phyloP scores from a whole-genome alignment of 2,329 filamentous ascomycete species.

The Scedosporium apiospermum region DNA sequence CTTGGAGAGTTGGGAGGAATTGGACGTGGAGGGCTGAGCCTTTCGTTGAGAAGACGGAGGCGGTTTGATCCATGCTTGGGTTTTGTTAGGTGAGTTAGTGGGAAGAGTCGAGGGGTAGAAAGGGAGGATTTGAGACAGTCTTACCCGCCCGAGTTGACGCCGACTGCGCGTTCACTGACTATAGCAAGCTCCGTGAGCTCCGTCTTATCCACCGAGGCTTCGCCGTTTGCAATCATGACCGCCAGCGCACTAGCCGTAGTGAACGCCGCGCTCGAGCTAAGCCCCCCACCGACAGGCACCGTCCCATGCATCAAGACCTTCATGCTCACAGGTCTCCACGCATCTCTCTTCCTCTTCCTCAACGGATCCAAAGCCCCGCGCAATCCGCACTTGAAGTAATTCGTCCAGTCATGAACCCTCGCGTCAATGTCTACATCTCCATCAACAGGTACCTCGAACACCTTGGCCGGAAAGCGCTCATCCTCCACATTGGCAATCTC shows the following conservation, averaged over 20 bases:
- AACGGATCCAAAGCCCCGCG: conserved; percentile 73
- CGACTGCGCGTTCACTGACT: conserved; percentile 86
- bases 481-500: conserved; percentile 72
- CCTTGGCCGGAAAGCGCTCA: conserved; percentile 63
- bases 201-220: conserved; percentile 73
- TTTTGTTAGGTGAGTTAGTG: not conserved
- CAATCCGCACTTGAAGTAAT: conserved; percentile 94
- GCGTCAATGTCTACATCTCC: conserved; percentile 72
- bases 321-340: conserved; percentile 60
- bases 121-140: conserved; percentile 15
- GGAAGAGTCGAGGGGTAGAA: conserved; percentile 5
- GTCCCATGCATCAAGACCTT: conserved; percentile 84
- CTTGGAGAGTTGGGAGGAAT: conserved; percentile 71
- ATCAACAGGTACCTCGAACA: conserved; percentile 58
- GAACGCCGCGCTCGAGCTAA: conserved; percentile 91
- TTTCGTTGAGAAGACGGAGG: conserved; percentile 83
- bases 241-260: conserved; percentile 84
- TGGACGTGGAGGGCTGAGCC: conserved; percentile 84
- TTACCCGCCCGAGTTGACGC: conserved; percentile 91
- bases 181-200: conserved; percentile 88
- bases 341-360: conserved; percentile 49
- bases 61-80: conserved; percentile 86
- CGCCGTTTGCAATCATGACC: conserved; percentile 77
- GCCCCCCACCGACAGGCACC: conserved; percentile 82
- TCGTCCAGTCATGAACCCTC: conserved; percentile 84